Conservation (phyloP, 345 rosid genomes). For the Rhodomyrtus tomentosa region DNA sequence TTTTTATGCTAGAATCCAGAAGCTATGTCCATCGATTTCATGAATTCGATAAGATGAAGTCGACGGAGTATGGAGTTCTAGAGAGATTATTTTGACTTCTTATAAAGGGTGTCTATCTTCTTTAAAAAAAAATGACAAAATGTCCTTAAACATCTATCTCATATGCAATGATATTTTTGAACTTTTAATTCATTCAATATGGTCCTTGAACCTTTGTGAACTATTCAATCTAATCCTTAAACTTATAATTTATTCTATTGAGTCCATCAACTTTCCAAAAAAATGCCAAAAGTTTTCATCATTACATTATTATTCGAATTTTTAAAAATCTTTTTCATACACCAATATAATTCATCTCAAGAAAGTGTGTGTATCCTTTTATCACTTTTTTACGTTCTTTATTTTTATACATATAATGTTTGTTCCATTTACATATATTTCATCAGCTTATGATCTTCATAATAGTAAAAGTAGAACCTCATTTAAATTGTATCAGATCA, state of each 20-base stretch:
- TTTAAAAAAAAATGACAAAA: neutral
- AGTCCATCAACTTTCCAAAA: neutral
- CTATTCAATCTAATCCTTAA: rapidly evolving
- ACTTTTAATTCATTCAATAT: neutral
- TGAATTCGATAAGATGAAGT: neutral
- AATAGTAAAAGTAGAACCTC: neutral
- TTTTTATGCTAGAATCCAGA: neutral
- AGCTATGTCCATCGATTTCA: neutral
- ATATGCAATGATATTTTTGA: neutral
- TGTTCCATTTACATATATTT: neutral
- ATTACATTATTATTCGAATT: neutral
- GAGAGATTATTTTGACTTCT: neutral
- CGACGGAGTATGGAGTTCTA: neutral
- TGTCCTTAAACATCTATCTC: neutral
- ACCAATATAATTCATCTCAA: neutral
- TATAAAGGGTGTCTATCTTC: neutral
- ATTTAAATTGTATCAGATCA: neutral
- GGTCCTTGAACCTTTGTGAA: neutral
- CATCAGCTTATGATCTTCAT: neutral
- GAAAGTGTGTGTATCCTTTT: neutral
- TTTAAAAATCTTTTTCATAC: neutral
- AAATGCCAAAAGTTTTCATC: neutral
- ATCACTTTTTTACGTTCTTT: neutral
- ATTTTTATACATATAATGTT: neutral
- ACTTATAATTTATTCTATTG: neutral